These are phyloP conservation scores for Endoconidiophora laricicola DNA, from an alignment of 2,329 filamentous ascomycete species.

Conservation along the genomic window DNA sequence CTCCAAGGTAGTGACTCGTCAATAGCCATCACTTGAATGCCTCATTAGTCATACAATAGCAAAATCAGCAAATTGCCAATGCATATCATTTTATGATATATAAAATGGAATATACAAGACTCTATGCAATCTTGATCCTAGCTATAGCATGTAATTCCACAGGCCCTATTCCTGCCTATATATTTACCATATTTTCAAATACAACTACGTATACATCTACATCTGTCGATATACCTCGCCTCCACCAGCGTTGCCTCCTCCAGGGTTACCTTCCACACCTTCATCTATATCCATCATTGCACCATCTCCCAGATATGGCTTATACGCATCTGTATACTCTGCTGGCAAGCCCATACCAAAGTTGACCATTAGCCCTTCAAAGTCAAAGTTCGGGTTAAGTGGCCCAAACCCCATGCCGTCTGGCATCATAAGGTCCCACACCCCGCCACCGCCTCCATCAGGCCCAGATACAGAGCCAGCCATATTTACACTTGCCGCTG, in stretches of 20 bases:
- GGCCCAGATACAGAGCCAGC: no score
- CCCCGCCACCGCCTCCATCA: background rate
- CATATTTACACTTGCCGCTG: no score
- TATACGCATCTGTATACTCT: conserved; percentile 10
- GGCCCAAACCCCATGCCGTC: background rate
- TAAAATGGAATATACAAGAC: no score
- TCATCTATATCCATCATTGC: conserved; percentile 4
- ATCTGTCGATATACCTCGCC: background rate
- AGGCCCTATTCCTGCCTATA: no score
- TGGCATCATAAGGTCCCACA: background rate
- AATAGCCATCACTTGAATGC: no score
- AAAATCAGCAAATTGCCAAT: no score
- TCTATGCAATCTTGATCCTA: no score
- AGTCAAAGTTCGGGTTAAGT: conserved; percentile 11
- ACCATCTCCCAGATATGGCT: conserved; percentile 2
- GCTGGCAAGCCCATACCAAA: conserved; percentile 12
- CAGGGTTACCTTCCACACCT: background rate
- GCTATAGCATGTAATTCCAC: no score
- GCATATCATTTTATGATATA: no score
- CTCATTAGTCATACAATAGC: no score
- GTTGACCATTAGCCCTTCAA: conserved; percentile 13
- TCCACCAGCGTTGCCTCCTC: background rate
- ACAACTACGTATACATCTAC: background rate
- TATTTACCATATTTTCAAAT: no score
- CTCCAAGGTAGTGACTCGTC: no score